A percentile compares a stretch with the other conserved stretches of the same genome.
These are phyloP conservation scores for Atkinsonella texensis DNA, from an alignment of 2,329 filamentous ascomycete genomes.

Conservation along the genomic window DNA sequence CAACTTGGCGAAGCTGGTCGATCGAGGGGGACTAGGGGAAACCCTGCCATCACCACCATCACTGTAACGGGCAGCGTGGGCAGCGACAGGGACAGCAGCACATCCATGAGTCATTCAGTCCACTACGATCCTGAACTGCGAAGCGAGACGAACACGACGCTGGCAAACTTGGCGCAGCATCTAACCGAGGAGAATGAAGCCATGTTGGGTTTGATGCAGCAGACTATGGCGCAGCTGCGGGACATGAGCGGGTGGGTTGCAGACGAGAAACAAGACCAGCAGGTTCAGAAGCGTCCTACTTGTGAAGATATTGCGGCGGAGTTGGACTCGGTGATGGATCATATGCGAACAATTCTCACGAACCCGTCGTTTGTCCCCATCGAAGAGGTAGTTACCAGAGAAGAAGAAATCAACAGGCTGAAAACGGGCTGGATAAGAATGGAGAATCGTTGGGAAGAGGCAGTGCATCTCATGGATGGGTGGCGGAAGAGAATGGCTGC, in stretches of 20 bases:
- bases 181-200: conserved; percentile 88
- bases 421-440: conserved; percentile 86
- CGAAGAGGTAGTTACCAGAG: conserved; percentile 85
- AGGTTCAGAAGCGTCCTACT: conserved; percentile 24
- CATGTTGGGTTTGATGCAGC: conserved; percentile 58
- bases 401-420: conserved; percentile 77
- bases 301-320: conserved; percentile 60
- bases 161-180: conserved; percentile 71
- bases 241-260: conserved; percentile 50
- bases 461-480: conserved; percentile 78
- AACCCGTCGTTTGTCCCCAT: conserved; percentile 95
- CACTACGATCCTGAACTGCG: conserved; percentile 55
- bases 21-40: conserved; percentile 44
- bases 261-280: conserved; percentile 19
- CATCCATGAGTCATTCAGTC: conserved; percentile 11
- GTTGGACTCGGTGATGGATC: conserved; percentile 65
- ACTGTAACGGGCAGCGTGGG: conserved; percentile 42
- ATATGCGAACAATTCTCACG: conserved; percentile 73
- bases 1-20: conserved; percentile 64
- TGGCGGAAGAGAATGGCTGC: conserved; percentile 76
- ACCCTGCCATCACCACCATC: conserved; percentile 43
- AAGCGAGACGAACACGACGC: conserved; percentile 81
- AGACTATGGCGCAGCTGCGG: conserved; percentile 59
- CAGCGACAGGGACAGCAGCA: conserved; percentile 31
- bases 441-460: conserved; percentile 82